Percentiles rank a stretch among this genome's conserved stretches.
These are phyloP conservation scores for Penicillium parvum DNA, from an alignment of 495 filamentous ascomycete genomes.

Conservation along the genomic window DNA sequence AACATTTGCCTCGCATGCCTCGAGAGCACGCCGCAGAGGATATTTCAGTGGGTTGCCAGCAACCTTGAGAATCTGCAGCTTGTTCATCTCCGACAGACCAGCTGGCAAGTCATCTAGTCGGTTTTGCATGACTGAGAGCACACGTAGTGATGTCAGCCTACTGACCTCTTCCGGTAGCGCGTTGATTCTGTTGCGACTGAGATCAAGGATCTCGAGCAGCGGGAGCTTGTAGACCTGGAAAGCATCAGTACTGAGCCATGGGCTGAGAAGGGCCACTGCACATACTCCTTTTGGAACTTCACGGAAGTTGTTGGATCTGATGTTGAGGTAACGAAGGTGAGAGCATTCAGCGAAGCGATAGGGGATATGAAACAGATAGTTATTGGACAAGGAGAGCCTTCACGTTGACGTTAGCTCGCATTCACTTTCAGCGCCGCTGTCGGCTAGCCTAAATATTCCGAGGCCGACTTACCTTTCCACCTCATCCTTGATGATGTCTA, in stretches of 20 bases:
- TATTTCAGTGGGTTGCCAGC: slow-evolving; percentile 73
- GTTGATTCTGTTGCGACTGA: slow-evolving; percentile 79
- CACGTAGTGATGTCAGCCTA: slow-evolving; percentile 70
- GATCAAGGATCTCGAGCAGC: slow-evolving; percentile 85
- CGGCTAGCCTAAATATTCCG: not conserved
- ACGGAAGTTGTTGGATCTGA: slow-evolving; percentile 77
- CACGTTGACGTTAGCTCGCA: slow-evolving; percentile 4
- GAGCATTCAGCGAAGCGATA: slow-evolving; percentile 79
- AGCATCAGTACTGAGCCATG: slow-evolving; percentile 15
- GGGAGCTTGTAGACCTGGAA: slow-evolving; percentile 70
- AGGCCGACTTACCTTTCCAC: slow-evolving; percentile 69
- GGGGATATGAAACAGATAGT: slow-evolving; percentile 74
- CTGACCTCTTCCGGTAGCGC: slow-evolving; percentile 74
- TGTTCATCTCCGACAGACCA: slow-evolving; percentile 81
- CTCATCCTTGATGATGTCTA: slow-evolving; percentile 89
- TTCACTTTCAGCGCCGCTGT: too few relatives aligned
- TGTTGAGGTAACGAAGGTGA: slow-evolving; percentile 90
- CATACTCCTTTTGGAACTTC: slow-evolving; percentile 84
- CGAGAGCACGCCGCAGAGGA: slow-evolving; percentile 43
- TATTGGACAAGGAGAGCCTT: slow-evolving; percentile 87
- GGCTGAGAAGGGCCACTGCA: slow-evolving; percentile 5
- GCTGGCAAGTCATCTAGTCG: slow-evolving; percentile 76
- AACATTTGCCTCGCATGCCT: slow-evolving; percentile 40
- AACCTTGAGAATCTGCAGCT: slow-evolving; percentile 80
- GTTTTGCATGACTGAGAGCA: slow-evolving; percentile 78